Evolutionary conservation across 441 rosid genomes (phyloP).

Genomic region (Erodium chrysanthum): DNA sequence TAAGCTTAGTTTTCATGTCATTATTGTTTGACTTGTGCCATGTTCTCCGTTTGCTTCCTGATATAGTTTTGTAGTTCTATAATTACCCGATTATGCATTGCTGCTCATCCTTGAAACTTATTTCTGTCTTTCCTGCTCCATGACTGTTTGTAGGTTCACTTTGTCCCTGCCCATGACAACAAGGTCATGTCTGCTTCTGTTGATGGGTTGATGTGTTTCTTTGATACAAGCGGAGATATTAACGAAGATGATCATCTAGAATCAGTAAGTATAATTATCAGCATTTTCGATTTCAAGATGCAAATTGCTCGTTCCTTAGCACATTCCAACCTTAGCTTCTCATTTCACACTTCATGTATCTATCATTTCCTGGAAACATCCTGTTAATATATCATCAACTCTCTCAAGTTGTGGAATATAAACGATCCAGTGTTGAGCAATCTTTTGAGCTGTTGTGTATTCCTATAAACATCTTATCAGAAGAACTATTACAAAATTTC

Average conservation of each 20-base stretch:
- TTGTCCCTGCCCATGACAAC: constrained; percentile 54
- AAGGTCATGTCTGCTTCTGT: constrained; percentile 79
- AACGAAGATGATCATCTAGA: constrained; percentile 80
- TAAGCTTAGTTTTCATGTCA: background rate
- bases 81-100: background rate
- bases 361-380: background rate
- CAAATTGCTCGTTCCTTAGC: too few species aligned
- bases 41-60: background rate
- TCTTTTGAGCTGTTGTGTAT: too few species aligned
- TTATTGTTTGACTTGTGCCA: background rate
- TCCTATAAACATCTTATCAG: background rate
- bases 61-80: background rate
- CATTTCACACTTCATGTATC: too few species aligned
- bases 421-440: too few species aligned
- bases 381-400: background rate
- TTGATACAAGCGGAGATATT: constrained; percentile 64
- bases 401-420: background rate
- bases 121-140: background rate
- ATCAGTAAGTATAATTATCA: constrained; percentile 44
- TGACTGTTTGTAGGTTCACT: constrained; percentile 46
- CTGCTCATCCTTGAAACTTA: background rate
- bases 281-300: too few species aligned
- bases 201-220: constrained; percentile 77
- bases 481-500: constrained; percentile 13
- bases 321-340: too few species aligned